A percentile compares a stretch with the other conserved stretches of the same genome.
Evolutionary conservation across 805 yeast genomes (phyloP).

Genomic region (Metschnikowia matae): DNA sequence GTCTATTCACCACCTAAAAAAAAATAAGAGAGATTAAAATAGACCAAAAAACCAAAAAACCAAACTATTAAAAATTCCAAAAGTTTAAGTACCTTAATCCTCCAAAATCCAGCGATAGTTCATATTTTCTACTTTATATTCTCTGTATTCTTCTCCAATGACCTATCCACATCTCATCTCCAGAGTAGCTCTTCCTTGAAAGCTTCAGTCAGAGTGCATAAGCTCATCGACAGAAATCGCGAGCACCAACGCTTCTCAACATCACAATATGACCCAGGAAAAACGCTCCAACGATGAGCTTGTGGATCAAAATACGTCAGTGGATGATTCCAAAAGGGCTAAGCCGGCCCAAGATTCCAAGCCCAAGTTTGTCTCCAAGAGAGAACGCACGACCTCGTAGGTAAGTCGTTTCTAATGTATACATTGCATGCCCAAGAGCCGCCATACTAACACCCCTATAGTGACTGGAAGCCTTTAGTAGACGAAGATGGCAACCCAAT

Average conservation of each 20-base stretch:
- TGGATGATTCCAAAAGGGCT: conserved; percentile 8
- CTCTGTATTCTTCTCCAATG: too few species aligned
- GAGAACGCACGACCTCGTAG: conserved; percentile 48
- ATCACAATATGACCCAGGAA: conserved; percentile 10
- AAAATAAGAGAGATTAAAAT: not conserved
- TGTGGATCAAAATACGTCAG: conserved; percentile 9
- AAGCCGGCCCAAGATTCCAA: conserved; percentile 6
- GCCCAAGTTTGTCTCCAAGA: conserved; percentile 16
- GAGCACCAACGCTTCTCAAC: not conserved
- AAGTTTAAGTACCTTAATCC: too few species aligned
- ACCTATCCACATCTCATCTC: too few species aligned
- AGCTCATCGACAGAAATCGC: not conserved
- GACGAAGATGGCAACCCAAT: conserved; percentile 64
- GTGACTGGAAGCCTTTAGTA: conserved; percentile 40
- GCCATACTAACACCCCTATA: conserved; percentile 14
- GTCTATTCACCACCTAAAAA: too few species aligned
- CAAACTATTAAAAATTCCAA: too few species aligned
- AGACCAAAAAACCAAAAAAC: too few species aligned
- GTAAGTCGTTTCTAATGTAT: conserved; percentile 40
- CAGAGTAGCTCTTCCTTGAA: too few species aligned
- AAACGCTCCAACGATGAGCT: conserved; percentile 14
- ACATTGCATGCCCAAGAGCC: not conserved
- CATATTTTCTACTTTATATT: too few species aligned
- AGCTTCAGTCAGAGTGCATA: too few species aligned
- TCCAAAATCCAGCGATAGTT: too few species aligned